phyloP scores from a whole-genome alignment of 768 basidiomycete species.

The Suillus tomentosus region DNA sequence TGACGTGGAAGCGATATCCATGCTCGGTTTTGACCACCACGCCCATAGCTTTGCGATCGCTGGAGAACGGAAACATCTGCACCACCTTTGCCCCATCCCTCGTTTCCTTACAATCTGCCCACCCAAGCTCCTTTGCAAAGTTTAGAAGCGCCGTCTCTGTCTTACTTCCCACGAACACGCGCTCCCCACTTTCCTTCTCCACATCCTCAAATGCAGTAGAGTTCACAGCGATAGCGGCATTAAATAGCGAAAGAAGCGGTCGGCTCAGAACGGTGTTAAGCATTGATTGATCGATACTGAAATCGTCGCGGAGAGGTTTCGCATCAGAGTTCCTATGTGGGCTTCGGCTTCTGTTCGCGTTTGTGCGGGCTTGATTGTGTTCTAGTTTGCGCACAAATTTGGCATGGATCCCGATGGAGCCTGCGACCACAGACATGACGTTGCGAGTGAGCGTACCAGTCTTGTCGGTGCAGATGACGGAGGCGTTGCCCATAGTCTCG shows the following conservation, averaged over 20 bases:
- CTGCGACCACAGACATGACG: slow-evolving; percentile 94
- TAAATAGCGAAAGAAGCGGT: slow-evolving; percentile 66
- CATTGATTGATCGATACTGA: slow-evolving; percentile 79
- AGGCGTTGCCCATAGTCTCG: slow-evolving; percentile 98
- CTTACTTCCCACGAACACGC: slow-evolving; percentile 85
- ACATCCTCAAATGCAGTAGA: slow-evolving; percentile 92
- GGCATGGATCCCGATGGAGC: slow-evolving; percentile 89
- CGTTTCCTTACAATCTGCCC: slow-evolving; percentile 69
- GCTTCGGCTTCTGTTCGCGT: slow-evolving; percentile 58
- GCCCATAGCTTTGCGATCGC: slow-evolving; percentile 93
- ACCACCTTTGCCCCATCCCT: slow-evolving; percentile 63
- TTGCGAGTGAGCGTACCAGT: slow-evolving; percentile 97
- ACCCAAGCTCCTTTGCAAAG: slow-evolving; percentile 80
- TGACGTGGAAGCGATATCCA: slow-evolving; percentile 76
- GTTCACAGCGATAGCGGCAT: slow-evolving; percentile 86
- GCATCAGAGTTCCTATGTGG: slow-evolving; percentile 34
- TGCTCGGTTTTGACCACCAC: slow-evolving; percentile 67
- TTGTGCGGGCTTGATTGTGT: slow-evolving; percentile 70
- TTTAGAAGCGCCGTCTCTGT: slow-evolving; percentile 91
- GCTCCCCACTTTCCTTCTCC: slow-evolving; percentile 58
- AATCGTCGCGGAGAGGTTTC: slow-evolving; percentile 54
- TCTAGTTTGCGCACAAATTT: slow-evolving; percentile 86
- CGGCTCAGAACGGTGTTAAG: slow-evolving; percentile 67
- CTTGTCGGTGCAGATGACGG: slow-evolving; percentile 94
- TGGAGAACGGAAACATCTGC: slow-evolving; percentile 93